Conservation (phyloP, 768 basidiomycete species). For the Tulasnella sp. region DNA sequence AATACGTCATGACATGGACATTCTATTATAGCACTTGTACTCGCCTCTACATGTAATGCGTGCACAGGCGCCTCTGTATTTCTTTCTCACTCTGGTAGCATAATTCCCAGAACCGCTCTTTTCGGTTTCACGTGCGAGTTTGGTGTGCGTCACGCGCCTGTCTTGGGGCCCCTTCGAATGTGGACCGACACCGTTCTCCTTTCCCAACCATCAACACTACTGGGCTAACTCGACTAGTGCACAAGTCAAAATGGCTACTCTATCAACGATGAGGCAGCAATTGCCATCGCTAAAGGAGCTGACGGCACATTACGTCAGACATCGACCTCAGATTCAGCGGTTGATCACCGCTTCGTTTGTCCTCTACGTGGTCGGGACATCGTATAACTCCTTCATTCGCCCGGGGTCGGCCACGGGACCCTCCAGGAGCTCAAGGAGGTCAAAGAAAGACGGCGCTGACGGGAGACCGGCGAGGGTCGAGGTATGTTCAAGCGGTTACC, state of each 20-base stretch:
- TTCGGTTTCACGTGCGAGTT: constrained; percentile 2
- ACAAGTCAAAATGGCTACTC: background rate
- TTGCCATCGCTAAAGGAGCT: constrained; percentile 19
- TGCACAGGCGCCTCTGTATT: background rate
- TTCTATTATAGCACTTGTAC: constrained; percentile 6
- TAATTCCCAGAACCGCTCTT: background rate
- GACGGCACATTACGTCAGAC: constrained; percentile 47
- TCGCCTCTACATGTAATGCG: background rate
- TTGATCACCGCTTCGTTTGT: constrained; percentile 66
- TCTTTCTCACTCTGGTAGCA: background rate
- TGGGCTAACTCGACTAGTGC: background rate
- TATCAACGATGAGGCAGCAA: constrained; percentile 1
- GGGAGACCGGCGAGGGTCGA: constrained; percentile 57
- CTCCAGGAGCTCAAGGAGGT: constrained; percentile 39
- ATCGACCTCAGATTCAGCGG: constrained; percentile 71
- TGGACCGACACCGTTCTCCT: background rate
- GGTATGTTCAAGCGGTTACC: constrained; percentile 44
- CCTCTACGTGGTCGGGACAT: constrained; percentile 61
- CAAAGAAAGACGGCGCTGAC: constrained; percentile 39
- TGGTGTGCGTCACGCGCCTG: constrained; percentile 8
- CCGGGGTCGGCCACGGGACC: constrained; percentile 39
- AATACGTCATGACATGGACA: background rate
- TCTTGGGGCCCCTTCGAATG: background rate
- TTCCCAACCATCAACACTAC: background rate
- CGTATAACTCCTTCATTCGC: constrained; percentile 55